phyloP scores from a whole-genome alignment of 2,329 filamentous ascomycete genomes.

The Fusarium cicatricum region DNA sequence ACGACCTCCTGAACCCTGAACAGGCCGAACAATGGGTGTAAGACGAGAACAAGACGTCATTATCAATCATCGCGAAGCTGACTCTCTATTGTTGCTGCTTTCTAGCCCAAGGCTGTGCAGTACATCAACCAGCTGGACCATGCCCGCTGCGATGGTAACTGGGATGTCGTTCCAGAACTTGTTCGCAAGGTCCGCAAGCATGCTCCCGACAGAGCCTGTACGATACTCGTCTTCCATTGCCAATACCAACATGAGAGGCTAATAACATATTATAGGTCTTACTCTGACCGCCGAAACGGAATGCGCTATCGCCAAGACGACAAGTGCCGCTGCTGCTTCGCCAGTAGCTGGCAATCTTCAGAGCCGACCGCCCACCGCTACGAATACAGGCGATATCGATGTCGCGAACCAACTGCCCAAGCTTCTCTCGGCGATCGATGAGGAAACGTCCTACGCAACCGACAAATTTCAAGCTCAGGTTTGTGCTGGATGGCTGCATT shows the following conservation, averaged over 20 bases:
- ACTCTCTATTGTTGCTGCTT: slow-evolving; percentile 29
- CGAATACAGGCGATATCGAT: slow-evolving; percentile 55
- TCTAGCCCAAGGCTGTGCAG: slow-evolving; percentile 75
- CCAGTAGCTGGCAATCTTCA: slow-evolving; percentile 22
- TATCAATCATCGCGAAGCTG: slow-evolving; percentile 22
- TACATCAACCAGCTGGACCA: slow-evolving; percentile 86
- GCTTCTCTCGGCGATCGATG: slow-evolving; percentile 65
- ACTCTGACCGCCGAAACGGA: slow-evolving; percentile 75
- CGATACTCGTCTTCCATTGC: slow-evolving; percentile 41
- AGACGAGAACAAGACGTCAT: slow-evolving; percentile 32
- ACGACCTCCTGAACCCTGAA: slow-evolving; percentile 45
- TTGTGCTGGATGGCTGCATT: slow-evolving; percentile 86
- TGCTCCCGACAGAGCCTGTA: slow-evolving; percentile 86
- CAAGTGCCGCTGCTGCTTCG: slow-evolving; percentile 44
- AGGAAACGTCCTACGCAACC: slow-evolving; percentile 61
- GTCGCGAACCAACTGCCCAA: slow-evolving; percentile 56
- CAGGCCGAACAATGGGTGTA: slow-evolving; percentile 49
- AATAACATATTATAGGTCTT: slow-evolving; percentile 60
- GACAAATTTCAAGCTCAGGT: slow-evolving; percentile 81
- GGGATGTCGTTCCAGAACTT: slow-evolving; percentile 86
- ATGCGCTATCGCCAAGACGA: slow-evolving; percentile 66
- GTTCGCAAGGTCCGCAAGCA: slow-evolving; percentile 95
- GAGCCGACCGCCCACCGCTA: slow-evolving; percentile 53
- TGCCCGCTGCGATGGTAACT: slow-evolving; percentile 87
- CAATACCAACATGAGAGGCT: slow-evolving; percentile 15